phyloP scores from a whole-genome alignment of 257 asterid species.

The Nemophila menziesii region DNA sequence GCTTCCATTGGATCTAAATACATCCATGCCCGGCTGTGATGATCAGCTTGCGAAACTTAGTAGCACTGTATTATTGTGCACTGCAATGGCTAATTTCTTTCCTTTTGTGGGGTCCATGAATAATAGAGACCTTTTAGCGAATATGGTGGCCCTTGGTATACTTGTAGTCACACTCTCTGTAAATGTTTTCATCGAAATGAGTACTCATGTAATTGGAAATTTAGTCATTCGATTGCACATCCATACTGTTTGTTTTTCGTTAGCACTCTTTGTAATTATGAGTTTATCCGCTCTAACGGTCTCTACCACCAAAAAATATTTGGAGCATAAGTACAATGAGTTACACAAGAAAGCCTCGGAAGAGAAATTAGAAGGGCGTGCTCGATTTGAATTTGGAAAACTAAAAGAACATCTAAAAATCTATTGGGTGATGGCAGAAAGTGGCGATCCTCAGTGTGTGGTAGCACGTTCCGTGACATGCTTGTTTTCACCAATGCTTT shows the following conservation, averaged over 20 bases:
- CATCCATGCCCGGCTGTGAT: background rate
- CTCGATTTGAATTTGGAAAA: background rate
- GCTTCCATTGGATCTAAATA: slow-evolving; percentile 7
- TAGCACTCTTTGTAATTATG: background rate
- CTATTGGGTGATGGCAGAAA: slow-evolving; percentile 16
- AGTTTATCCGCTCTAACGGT: slow-evolving; percentile 8
- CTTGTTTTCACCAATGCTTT: slow-evolving; percentile 20
- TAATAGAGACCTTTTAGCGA: slow-evolving; percentile 4
- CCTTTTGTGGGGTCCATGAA: slow-evolving; percentile 12
- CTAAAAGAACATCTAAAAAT: background rate
- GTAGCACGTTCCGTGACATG: slow-evolving; percentile 32
- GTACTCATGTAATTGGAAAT: background rate
- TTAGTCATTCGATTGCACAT: background rate
- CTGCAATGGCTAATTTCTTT: slow-evolving; percentile 13
- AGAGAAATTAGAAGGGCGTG: background rate
- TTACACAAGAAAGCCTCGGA: background rate
- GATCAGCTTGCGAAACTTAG: slow-evolving; percentile 4
- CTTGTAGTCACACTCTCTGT: slow-evolving; percentile 11
- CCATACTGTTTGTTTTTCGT: background rate
- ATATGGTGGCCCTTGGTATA: slow-evolving; percentile 8
- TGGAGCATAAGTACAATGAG: slow-evolving; percentile 5
- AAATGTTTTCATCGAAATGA: slow-evolving; percentile 6
- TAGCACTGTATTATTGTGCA: slow-evolving; percentile 2
- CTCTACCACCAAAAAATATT: slow-evolving; percentile 2
- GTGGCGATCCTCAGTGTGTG: slow-evolving; percentile 16